Conservation (phyloP, 768 basidiomycete species). For the Leccinum longicurvipes region DNA sequence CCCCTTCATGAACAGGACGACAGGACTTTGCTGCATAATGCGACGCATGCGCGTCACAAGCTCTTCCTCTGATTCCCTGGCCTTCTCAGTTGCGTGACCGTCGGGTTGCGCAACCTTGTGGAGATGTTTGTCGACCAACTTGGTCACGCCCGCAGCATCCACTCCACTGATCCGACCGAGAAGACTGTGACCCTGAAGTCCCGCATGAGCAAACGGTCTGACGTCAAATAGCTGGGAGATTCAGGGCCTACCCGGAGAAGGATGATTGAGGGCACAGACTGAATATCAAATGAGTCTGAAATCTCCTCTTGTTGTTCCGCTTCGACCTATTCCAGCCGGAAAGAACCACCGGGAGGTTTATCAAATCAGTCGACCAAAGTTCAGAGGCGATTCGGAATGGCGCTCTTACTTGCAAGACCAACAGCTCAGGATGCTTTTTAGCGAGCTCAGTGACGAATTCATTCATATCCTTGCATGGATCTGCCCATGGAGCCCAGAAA, state of each 20-base stretch:
- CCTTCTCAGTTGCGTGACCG: slow-evolving; percentile 27
- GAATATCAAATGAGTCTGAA: slow-evolving; percentile 87
- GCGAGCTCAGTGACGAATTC: slow-evolving; percentile 70
- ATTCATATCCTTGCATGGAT: slow-evolving; percentile 89
- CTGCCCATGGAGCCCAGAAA: slow-evolving; percentile 95
- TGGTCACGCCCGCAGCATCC: slow-evolving; percentile 63
- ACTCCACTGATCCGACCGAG: slow-evolving; percentile 78
- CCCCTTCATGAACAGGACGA: slow-evolving; percentile 93
- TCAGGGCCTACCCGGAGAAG: slow-evolving; percentile 65
- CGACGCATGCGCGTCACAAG: slow-evolving; percentile 58
- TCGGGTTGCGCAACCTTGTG: slow-evolving; percentile 15
- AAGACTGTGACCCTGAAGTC: slow-evolving; percentile 77
- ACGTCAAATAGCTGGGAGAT: background rate
- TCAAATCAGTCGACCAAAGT: background rate
- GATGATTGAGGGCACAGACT: slow-evolving; percentile 83
- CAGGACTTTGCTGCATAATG: slow-evolving; percentile 76
- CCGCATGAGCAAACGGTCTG: background rate
- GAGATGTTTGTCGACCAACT: slow-evolving; percentile 58
- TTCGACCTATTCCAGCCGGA: slow-evolving; percentile 56
- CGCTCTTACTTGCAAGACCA: slow-evolving; percentile 71
- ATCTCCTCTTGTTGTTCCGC: slow-evolving; percentile 81
- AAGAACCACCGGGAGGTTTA: background rate
- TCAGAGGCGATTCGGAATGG: background rate
- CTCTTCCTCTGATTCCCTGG: slow-evolving; percentile 58
- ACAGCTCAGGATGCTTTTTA: slow-evolving; percentile 59